Evolutionary conservation across 371 early-diverging fungal genomes (phyloP).

Genomic region (Rhizopus delemar): DNA sequence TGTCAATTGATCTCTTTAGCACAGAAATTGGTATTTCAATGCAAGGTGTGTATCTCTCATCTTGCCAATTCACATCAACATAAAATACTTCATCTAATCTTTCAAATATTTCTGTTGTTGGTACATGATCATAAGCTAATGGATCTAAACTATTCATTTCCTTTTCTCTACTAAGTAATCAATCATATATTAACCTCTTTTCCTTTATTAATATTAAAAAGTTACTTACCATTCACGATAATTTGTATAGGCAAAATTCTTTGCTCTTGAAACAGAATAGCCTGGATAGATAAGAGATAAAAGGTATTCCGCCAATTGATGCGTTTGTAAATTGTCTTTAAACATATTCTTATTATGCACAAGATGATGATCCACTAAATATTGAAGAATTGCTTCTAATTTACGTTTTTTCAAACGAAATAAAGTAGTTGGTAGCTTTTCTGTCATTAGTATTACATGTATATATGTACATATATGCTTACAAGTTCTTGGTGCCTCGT

Average conservation of each 20-base stretch:
- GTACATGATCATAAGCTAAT: conserved; percentile 27
- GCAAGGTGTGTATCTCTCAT: background rate
- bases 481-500: conserved; percentile 23
- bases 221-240: conserved; percentile 25
- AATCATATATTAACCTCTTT: background rate
- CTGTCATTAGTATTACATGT: background rate
- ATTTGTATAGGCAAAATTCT: conserved; percentile 25
- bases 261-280: conserved; percentile 25
- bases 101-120: conserved; percentile 28
- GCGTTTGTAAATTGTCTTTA: conserved; percentile 20
- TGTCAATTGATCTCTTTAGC: conserved; percentile 20
- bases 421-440: conserved; percentile 20
- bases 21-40: conserved; percentile 10
- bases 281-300: conserved; percentile 27
- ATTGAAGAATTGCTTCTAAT: conserved; percentile 18
- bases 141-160: conserved; percentile 12
- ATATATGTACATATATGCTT: conserved; percentile 1
- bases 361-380: conserved; percentile 14
- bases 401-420: conserved; percentile 29
- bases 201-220: background rate
- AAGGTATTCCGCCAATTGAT: conserved; percentile 25
- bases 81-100: conserved; percentile 23
- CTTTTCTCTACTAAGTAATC: conserved; percentile 19
- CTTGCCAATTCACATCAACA: conserved; percentile 20
- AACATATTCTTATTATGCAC: conserved; percentile 18